Evolutionary conservation across 108 stramenopile genomes (phyloP), one percentile per base, ranked within the genome.

Genomic region (Skeletonema grethae): DNA sequence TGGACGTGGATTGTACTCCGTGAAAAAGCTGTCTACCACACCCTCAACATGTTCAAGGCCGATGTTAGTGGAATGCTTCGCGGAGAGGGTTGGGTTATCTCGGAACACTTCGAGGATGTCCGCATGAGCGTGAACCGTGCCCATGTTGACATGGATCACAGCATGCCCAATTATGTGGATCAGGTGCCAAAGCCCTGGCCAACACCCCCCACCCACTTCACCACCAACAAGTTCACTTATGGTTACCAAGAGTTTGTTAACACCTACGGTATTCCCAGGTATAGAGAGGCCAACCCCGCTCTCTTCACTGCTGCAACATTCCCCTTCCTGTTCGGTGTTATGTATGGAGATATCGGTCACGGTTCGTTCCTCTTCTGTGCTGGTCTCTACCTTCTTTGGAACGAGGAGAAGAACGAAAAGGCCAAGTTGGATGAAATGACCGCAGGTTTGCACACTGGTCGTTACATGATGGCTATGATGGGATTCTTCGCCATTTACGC

Each of bases 261-360:
- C 84, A 99, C 99, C 18, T 99, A 98, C 65, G 97, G 98, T 83
- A 95, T 97, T 58, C 97, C 98, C 16, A 86, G 97, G 63, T 99
- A 99, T 86, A 89, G 93, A 45, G 98, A 99, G 86, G 96, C 95
- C 67, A 99, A 99, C 80, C 98, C 98, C 22, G 98, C 98, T 11
- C 85, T 99, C 38, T 98, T 98, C 79, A 98, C 98, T 15, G 96
- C 97, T 28, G 97, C 96, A 4, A 98, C 97, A 15, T 99, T 99
- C 86, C 98, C 98, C 57, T 99, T 99, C 87, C 80, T 98, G 64
- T 99, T 98, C 66, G 98, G 97, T 57, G 97, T 98, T 72, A 99
- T 98, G 99, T 99, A 97, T 74, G 99, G 99, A 61, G 99, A 99
- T 83, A 93, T 98, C 41, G 99, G 99, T 7, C 99, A 99, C 63